Percentiles rank a stretch among this genome's conserved stretches.
Conservation (phyloP, 1,284 basidiomycete genomes). For the Hymenochaete sp. region DNA sequence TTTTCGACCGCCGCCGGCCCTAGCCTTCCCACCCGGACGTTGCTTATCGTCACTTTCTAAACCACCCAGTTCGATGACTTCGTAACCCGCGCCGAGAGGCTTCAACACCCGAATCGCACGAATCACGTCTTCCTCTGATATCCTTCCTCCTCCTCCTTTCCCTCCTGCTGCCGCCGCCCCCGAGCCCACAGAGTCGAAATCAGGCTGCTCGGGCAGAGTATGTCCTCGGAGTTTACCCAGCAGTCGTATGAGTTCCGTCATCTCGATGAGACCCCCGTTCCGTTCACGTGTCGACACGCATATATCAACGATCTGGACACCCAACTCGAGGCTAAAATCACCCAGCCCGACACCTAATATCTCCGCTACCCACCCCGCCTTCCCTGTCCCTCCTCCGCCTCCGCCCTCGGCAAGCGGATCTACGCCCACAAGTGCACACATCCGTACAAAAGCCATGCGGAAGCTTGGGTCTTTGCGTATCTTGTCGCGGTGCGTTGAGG, state of each 20-base stretch:
- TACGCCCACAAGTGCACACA: conserved; percentile 93
- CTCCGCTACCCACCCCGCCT: conserved; percentile 81
- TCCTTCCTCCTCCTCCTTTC: conserved; percentile 33
- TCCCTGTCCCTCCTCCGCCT: conserved; percentile 2
- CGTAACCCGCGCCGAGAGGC: conserved; percentile 86
- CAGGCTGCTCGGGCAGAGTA: no score
- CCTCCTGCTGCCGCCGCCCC: conserved; percentile 50
- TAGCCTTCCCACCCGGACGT: no score
- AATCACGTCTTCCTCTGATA: conserved; percentile 79
- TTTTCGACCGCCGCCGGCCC: no score
- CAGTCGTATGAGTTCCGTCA: conserved; percentile 76
- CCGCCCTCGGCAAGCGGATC: conserved; percentile 76
- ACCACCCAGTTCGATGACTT: conserved; percentile 67
- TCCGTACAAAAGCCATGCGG: conserved; percentile 88
- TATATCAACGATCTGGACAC: conserved; percentile 95
- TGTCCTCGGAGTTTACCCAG: conserved; percentile 63
- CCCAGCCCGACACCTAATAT: conserved; percentile 77
- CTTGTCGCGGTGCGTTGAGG: conserved; percentile 73
- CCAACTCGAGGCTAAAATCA: conserved; percentile 95
- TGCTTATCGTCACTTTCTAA: no score
- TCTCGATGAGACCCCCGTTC: conserved; percentile 89
- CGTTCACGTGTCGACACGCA: conserved; percentile 83
- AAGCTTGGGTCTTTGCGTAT: conserved; percentile 85
- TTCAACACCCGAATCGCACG: conserved; percentile 82
- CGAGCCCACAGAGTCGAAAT: no score